Conservation (phyloP, 306 rosid species). For the Prosopis cineraria region DNA sequence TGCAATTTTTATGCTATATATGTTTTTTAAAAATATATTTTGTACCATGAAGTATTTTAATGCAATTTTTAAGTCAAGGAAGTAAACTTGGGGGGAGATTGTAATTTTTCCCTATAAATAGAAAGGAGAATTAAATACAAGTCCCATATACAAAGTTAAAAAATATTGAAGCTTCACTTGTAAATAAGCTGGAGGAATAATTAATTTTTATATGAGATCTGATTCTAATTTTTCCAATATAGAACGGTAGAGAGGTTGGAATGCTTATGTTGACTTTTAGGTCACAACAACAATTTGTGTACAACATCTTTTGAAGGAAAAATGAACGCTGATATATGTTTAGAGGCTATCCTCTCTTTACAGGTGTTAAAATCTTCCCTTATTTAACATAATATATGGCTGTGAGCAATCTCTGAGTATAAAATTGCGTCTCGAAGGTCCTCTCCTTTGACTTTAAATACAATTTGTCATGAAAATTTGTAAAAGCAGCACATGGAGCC, state of each 20-base stretch:
- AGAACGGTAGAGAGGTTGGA: conserved; percentile 1
- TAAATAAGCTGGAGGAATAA: too few species aligned
- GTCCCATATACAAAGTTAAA: too few species aligned
- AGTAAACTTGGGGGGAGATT: too few species aligned
- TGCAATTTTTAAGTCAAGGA: too few species aligned
- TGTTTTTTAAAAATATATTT: too few species aligned
- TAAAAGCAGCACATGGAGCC: conserved; percentile 37
- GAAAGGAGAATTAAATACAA: too few species aligned
- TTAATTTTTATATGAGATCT: too few species aligned
- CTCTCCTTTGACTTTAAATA: conserved; percentile 51
- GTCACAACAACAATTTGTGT: background rate
- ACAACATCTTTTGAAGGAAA: background rate
- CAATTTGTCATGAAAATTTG: conserved; percentile 37
- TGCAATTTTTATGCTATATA: too few species aligned
- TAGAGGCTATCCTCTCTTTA: conserved; percentile 31
- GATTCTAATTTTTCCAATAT: too few species aligned
- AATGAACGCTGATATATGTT: background rate
- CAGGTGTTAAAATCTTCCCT: conserved; percentile 13
- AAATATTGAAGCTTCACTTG: too few species aligned
- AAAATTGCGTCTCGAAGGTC: conserved; percentile 35
- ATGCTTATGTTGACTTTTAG: conserved; percentile 48
- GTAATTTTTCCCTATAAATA: too few species aligned
- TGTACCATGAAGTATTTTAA: too few species aligned
- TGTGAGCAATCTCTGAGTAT: conserved; percentile 4
- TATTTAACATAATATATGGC: conserved; percentile 1